These are phyloP conservation scores for Dictyostelium gargantuum DNA, from an alignment of 208 protist genomes.

Conservation along the genomic window DNA sequence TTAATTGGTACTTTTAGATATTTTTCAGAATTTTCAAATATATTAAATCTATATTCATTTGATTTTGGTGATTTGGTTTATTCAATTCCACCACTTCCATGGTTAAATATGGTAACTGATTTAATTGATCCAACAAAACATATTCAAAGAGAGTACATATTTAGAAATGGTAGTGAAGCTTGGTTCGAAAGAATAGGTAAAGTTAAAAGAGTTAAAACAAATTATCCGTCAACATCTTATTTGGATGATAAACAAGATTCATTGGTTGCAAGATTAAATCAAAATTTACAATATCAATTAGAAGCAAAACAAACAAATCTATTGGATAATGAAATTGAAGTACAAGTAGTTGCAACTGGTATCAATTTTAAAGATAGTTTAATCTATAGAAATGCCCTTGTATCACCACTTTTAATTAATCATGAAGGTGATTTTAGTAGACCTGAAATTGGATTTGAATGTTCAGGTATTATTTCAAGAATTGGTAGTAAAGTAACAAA, in stretches of 20 bases:
- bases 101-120: not conserved
- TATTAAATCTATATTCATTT: not conserved
- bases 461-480: constrained; percentile 71
- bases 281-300: not conserved
- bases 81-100: not conserved
- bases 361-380: constrained; percentile 27
- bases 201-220: not conserved
- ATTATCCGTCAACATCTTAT: not conserved
- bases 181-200: not conserved
- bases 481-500: constrained; percentile 65
- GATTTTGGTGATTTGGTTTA: not conserved
- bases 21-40: not conserved
- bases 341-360: not conserved
- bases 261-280: not conserved
- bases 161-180: not conserved
- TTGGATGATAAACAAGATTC: not conserved
- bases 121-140: not conserved
- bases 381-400: not conserved
- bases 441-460: constrained; percentile 75
- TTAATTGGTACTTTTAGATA: constrained; percentile 28
- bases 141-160: not conserved
- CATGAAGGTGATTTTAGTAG: not conserved
- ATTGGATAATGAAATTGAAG: not conserved
- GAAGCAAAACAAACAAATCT: not conserved
- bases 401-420: not conserved